These are phyloP conservation scores for Colletotrichum eremochloae DNA, from an alignment of 2,329 filamentous ascomycete genomes.

Conservation along the genomic window DNA sequence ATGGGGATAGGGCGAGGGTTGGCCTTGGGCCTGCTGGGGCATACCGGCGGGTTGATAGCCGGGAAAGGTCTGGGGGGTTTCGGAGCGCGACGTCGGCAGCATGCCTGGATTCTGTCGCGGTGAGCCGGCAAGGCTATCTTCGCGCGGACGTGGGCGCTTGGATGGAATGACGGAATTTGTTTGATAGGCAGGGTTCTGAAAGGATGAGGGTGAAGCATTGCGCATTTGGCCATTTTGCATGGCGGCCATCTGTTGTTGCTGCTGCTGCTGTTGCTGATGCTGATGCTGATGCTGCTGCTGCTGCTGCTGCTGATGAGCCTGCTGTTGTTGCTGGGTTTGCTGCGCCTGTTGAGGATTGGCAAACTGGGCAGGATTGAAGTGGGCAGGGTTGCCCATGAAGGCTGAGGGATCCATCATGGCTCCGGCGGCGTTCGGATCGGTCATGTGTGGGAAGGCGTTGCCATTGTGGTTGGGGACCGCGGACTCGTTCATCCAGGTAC, in stretches of 20 bases:
- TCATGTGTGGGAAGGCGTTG: conserved; percentile 76
- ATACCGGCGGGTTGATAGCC: conserved; percentile 77
- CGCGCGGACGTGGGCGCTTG: conserved; percentile 84
- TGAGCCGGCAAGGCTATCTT: conserved; percentile 87
- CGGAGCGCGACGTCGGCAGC: conserved; percentile 86
- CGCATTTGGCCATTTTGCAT: conserved; percentile 89
- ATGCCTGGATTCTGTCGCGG: conserved; percentile 81
- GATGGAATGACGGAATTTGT: conserved; percentile 90
- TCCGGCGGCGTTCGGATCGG: conserved; percentile 68
- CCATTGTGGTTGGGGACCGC: conserved; percentile 77
- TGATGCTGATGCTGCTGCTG: conserved; percentile 49
- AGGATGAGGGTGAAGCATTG: conserved; percentile 80
- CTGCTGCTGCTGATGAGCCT: conserved; percentile 40
- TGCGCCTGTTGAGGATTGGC: conserved; percentile 61
- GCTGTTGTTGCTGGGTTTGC: conserved; percentile 43
- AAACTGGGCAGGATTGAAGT: conserved; percentile 71
- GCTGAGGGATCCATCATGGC: conserved; percentile 76
- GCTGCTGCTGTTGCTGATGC: conserved; percentile 50
- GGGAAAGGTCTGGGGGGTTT: conserved; percentile 88
- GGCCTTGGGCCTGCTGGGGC: conserved; percentile 71
- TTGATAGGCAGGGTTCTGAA: conserved; percentile 83
- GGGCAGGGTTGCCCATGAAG: conserved; percentile 71
- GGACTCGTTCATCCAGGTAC: conserved; percentile 80
- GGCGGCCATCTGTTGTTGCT: conserved; percentile 64
- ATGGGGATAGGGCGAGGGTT: conserved; percentile 82